Evolutionary conservation across 2,329 filamentous ascomycete species (phyloP), one percentile per base, ranked within the genome.

Genomic region (Bipolaris victoriae): DNA sequence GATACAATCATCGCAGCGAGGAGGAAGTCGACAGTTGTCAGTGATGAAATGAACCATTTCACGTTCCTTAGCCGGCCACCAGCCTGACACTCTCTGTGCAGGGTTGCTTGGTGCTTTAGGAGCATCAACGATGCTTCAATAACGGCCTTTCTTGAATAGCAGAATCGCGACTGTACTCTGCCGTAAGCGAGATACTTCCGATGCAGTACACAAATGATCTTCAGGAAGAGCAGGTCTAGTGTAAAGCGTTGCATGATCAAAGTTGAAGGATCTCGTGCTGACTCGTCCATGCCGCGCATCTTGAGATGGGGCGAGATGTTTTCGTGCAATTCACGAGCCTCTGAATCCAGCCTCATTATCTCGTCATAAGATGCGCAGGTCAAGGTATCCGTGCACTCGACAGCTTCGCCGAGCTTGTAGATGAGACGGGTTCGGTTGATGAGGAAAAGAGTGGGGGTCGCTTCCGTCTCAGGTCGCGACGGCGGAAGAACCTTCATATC

Each of bases 161-260:
- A 86, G 70, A 96, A 98, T 7, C 92, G 85, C 9, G 90, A 82
- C 66, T 94, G 95, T 57, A 90, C 86, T 46, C 70, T 62, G 24
- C 92, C 90, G 57, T 88, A 86, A n/a, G 86, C 82, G 56, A 97
- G 84, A 74, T 95, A 97, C 62, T 92, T 92, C 49, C 92, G 86
- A 75, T 99, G 95, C 37, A 99, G 84, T 20, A 97, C 85, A 68
- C 92, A 96, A 67, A 96, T 84, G 16, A 92, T 90, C 78, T 96
- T 97, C 62, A 96, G 88, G 71, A 92, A 96, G 5, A 97, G 79
- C 48, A 95, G 88, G 60, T 95, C 91, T 31, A 97, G 80, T 55
- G 90, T 90, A 72, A 92, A 93, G 26, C 93, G 88, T 49, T 93
- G 90, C 80, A 96, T 89, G 56, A 97, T 85, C 31, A 88, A 69